Evolutionary conservation across 1,284 basidiomycete species (phyloP).

Genomic region (Naganishia sp.): DNA sequence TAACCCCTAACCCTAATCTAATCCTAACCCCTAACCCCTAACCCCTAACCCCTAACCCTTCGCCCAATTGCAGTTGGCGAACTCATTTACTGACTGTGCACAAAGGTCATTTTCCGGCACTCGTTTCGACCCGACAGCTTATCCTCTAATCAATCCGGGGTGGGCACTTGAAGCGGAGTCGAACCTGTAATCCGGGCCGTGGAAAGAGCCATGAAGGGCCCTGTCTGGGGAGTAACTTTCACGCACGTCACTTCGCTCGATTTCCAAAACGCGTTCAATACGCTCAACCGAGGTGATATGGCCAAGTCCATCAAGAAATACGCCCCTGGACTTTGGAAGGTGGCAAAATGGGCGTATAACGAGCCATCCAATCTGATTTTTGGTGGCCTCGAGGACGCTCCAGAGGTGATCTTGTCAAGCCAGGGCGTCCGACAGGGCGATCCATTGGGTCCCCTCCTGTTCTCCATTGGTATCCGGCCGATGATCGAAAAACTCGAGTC

Average conservation of each 20-base stretch:
- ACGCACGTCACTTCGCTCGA: conserved; percentile 32
- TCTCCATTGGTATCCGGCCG: conserved; percentile 36
- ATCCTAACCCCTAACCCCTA: no score
- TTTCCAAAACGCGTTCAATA: conserved; percentile 37
- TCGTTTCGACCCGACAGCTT: no score
- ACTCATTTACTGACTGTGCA: no score
- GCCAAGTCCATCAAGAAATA: conserved; percentile 3
- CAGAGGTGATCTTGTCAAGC: conserved; percentile 13
- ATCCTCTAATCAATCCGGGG: no score
- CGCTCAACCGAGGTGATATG: conserved; percentile 18
- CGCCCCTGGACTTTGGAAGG: conserved; percentile 29
- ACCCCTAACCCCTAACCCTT: no score
- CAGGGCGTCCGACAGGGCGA: conserved; percentile 38
- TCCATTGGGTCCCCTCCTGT: no score
- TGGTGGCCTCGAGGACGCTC: conserved; percentile 8
- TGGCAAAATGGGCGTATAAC: conserved; percentile 33
- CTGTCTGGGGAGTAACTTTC: not conserved
- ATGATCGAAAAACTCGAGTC: conserved; percentile 29
- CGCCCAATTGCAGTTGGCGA: no score
- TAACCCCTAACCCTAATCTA: no score
- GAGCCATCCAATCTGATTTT: conserved; percentile 4
- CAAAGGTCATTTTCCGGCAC: no score
- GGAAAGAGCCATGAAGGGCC: conserved; percentile 25
- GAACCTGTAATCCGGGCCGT: no score
- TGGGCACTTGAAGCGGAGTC: no score